phyloP scores from a whole-genome alignment of 73 alveolate genomes.

The Tetrahymena thermophila region DNA sequence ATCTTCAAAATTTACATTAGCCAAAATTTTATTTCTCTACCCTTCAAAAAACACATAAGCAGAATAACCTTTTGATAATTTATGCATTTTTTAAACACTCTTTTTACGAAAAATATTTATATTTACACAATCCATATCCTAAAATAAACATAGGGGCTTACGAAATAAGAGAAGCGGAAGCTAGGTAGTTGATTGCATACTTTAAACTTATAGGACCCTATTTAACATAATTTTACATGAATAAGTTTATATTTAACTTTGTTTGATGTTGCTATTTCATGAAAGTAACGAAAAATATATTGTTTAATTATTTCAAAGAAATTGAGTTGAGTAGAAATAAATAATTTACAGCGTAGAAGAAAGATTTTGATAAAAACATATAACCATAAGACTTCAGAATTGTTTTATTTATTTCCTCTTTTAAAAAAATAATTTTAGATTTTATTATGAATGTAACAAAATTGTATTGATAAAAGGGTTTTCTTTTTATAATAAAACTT shows the following conservation, averaged over 20 bases:
- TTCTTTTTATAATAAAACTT: neutral
- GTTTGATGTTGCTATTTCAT: neutral
- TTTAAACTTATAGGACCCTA: neutral
- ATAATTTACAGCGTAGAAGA: neutral
- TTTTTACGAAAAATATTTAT: neutral
- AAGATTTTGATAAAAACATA: neutral
- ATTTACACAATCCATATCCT: neutral
- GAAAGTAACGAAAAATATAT: neutral
- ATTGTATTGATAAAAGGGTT: neutral
- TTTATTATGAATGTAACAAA: no score
- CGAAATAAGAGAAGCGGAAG: neutral
- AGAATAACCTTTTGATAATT: conserved; percentile 13
- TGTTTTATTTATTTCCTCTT: neutral
- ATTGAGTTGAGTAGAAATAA: neutral
- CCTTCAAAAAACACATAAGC: conserved; percentile 38
- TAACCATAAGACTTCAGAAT: neutral
- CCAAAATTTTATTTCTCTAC: conserved; percentile 1
- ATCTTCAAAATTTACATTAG: neutral
- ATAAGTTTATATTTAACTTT: neutral
- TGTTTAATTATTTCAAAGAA: neutral
- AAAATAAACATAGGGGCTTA: neutral
- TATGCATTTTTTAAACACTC: neutral
- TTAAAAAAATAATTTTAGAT: no score
- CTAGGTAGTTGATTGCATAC: neutral
- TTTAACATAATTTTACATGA: neutral